Evolutionary conservation across 78 protist genomes (phyloP).

Genomic region (Chrysochromulina tobinii): DNA sequence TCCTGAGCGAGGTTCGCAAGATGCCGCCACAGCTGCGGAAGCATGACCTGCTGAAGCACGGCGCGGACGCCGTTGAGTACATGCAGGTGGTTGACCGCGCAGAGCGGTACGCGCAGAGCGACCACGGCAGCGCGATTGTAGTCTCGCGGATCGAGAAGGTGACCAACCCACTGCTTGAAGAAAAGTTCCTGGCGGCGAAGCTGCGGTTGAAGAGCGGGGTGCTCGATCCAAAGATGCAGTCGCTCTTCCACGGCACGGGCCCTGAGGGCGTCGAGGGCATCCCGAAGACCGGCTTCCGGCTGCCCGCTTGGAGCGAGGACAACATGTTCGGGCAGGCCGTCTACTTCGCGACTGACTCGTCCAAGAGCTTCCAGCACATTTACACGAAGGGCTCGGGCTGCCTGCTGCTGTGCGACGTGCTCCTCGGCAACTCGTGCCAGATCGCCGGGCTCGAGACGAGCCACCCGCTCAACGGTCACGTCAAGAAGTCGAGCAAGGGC

Average conservation of each 20-base stretch:
- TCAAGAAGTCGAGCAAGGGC: not conserved
- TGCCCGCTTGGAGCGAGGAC: constrained; percentile 10
- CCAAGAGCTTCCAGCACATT: not conserved
- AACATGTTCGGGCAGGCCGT: constrained; percentile 19
- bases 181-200: not conserved
- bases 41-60: no score
- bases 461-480: no score
- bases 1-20: not conserved
- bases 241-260: constrained; percentile 12
- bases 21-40: not conserved
- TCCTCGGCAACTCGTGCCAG: not conserved
- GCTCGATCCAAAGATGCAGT: not conserved
- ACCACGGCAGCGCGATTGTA: not conserved
- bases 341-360: constrained; percentile 21
- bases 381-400: not conserved
- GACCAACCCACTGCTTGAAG: not conserved
- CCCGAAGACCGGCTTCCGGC: no score
- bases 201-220: not conserved
- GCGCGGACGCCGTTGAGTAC: no score
- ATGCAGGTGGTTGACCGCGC: not conserved
- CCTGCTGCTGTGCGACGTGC: not conserved
- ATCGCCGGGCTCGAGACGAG: no score
- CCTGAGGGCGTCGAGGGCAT: not conserved
- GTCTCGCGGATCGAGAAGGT: not conserved
- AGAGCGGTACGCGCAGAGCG: not conserved